These are phyloP conservation scores for Brasilioporus rufonigricans DNA, from an alignment of 768 basidiomycete species.

Conservation along the genomic window DNA sequence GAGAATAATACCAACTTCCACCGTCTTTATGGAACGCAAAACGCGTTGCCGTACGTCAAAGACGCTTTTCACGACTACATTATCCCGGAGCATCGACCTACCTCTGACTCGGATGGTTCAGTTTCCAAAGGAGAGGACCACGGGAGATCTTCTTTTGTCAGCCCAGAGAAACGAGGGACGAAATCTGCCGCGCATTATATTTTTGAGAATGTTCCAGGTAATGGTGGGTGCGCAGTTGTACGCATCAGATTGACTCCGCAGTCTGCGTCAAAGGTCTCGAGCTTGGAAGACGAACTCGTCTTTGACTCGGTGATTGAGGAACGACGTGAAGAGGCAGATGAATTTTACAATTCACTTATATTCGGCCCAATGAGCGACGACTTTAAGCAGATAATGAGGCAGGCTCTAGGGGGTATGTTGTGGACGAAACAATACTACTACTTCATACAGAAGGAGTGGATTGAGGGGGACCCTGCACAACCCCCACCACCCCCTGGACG, in stretches of 20 bases:
- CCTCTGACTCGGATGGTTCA: conserved; percentile 13
- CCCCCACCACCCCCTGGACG: conserved; percentile 91
- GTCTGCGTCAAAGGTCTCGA: conserved; percentile 70
- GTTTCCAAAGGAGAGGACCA: too few relatives aligned
- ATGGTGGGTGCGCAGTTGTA: conserved; percentile 93
- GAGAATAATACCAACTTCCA: conserved; percentile 97
- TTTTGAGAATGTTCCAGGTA: conserved; percentile 82
- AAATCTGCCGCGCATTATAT: conserved; percentile 92
- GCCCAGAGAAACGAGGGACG: conserved; percentile 84
- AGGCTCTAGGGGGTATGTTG: conserved; percentile 94
- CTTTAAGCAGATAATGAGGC: conserved; percentile 92
- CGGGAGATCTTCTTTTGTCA: conserved; percentile 54
- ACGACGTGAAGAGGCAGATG: conserved; percentile 89
- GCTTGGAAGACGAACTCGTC: conserved; percentile 78
- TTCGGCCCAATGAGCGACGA: conserved; percentile 89
- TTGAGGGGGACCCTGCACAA: conserved; percentile 93
- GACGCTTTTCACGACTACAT: conserved; percentile 99
- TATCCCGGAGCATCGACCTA: conserved; percentile 76
- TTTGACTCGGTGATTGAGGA: conserved; percentile 93
- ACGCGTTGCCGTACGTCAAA: conserved; percentile 82
- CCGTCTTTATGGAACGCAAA: conserved; percentile 86
- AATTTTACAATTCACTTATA: conserved; percentile 84
- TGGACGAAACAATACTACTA: conserved; percentile 99
- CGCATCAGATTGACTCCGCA: conserved; percentile 87
- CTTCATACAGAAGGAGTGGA: conserved; percentile 96